A percentile compares a stretch with the other conserved stretches of the same genome.
phyloP scores from a whole-genome alignment of 768 basidiomycete genomes.

The Kwoniella europaea region DNA sequence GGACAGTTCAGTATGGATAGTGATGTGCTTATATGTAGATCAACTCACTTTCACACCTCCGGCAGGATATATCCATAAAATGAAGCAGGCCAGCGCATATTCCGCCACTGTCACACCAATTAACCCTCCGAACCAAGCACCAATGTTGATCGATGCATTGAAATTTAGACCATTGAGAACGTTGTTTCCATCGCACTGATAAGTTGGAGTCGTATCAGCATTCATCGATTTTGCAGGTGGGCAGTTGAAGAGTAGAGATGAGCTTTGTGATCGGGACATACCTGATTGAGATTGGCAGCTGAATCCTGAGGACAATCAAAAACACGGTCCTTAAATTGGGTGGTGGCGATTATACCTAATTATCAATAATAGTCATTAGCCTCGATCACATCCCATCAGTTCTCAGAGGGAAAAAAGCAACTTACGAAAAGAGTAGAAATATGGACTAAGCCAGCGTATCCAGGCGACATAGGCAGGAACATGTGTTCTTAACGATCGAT shows the following conservation, averaged over 20 bases:
- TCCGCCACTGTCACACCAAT: conserved; percentile 54
- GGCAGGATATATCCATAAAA: conserved; percentile 56
- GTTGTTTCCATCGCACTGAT: conserved; percentile 59
- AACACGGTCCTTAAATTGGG: conserved; percentile 59
- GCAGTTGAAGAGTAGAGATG: neutral
- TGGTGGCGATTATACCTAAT: conserved; percentile 56
- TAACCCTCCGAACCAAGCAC: conserved; percentile 50
- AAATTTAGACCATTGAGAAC: conserved; percentile 59
- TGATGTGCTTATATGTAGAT: neutral
- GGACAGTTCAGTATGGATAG: neutral
- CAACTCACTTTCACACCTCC: conserved; percentile 54
- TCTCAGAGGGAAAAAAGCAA: neutral
- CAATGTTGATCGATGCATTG: conserved; percentile 37
- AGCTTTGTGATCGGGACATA: neutral
- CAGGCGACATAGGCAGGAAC: conserved; percentile 59
- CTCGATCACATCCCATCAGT: neutral
- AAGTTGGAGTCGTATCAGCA: conserved; percentile 3
- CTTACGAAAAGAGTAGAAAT: conserved; percentile 60
- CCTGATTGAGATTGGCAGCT: conserved; percentile 40
- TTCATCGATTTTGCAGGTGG: too few relatives aligned
- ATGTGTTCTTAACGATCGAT: conserved; percentile 31
- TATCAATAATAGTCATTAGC: neutral
- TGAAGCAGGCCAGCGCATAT: conserved; percentile 51
- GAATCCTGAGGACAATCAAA: conserved; percentile 52
- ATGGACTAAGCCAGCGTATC: conserved; percentile 60